Evolutionary conservation across 108 stramenopile species (phyloP).

Genomic region (Cyclotella atomus): DNA sequence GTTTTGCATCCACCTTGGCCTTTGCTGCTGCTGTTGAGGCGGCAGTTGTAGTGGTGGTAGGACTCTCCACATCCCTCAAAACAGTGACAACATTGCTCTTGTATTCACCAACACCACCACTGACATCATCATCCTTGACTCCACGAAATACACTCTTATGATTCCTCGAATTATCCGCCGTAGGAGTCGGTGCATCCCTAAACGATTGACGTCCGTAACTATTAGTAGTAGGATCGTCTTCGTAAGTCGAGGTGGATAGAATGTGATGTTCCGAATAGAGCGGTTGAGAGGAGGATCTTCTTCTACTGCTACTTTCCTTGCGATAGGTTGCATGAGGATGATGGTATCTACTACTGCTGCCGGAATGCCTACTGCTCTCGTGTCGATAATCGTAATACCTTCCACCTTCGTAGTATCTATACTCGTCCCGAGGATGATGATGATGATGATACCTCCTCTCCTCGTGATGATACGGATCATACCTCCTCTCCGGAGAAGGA

Average conservation of each 20-base stretch:
- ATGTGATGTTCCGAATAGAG: constrained; percentile 43
- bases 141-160: background rate
- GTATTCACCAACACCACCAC: no score
- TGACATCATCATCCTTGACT: background rate
- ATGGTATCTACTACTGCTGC: constrained; percentile 12
- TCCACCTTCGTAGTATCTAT: background rate
- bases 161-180: background rate
- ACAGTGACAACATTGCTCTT: background rate
- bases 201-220: background rate
- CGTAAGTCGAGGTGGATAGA: constrained; percentile 17
- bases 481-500: constrained; percentile 1
- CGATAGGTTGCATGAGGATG: background rate
- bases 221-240: background rate
- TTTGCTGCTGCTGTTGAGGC: background rate
- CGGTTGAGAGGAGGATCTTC: constrained; percentile 12
- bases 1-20: background rate
- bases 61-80: background rate
- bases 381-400: constrained; percentile 8
- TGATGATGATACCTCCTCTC: background rate
- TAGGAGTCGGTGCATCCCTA: constrained; percentile 8
- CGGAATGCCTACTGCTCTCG: background rate
- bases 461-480: constrained; percentile 8
- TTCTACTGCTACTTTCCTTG: no score
- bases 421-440: background rate
- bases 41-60: background rate